These are phyloP conservation scores for Phoma sp. DNA, from an alignment of 2,329 filamentous ascomycete species.

Conservation along the genomic window DNA sequence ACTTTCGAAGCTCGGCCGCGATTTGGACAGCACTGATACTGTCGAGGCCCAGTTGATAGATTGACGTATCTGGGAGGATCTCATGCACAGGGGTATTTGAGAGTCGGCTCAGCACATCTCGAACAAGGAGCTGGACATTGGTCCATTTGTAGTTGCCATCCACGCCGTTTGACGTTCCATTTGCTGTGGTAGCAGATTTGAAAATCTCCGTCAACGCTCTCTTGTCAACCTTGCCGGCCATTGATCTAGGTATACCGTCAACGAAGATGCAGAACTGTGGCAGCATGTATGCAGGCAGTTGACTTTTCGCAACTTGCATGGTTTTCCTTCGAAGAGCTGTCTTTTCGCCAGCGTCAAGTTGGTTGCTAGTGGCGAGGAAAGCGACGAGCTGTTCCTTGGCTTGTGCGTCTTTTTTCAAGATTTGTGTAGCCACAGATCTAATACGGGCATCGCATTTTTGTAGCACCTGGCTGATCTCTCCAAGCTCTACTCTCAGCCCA, in stretches of 20 bases:
- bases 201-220: slow-evolving; percentile 44
- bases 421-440: slow-evolving; percentile 37
- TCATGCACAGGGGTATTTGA: slow-evolving; percentile 59
- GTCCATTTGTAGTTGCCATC: slow-evolving; percentile 54
- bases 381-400: slow-evolving; percentile 47
- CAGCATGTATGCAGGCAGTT: slow-evolving; percentile 50
- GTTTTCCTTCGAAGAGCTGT: slow-evolving; percentile 28
- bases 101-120: slow-evolving; percentile 65
- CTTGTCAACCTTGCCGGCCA: slow-evolving; percentile 52
- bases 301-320: slow-evolving; percentile 24
- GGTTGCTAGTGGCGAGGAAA: slow-evolving; percentile 33
- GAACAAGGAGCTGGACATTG: slow-evolving; percentile 60
- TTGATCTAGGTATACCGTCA: slow-evolving; percentile 45
- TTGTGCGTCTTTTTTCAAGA: slow-evolving; percentile 34
- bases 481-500: slow-evolving; percentile 48
- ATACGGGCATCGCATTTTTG: slow-evolving; percentile 32
- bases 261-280: slow-evolving; percentile 46
- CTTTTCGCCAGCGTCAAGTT: slow-evolving; percentile 11
- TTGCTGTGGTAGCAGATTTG: slow-evolving; percentile 21
- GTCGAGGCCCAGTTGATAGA: slow-evolving; percentile 88
- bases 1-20: slow-evolving; percentile 69
- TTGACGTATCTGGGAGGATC: slow-evolving; percentile 70
- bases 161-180: background rate
- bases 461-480: slow-evolving; percentile 48
- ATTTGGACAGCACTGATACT: slow-evolving; percentile 88